phyloP scores from a whole-genome alignment of 2,329 filamentous ascomycete species.

The Aspergillus tubingensis region DNA sequence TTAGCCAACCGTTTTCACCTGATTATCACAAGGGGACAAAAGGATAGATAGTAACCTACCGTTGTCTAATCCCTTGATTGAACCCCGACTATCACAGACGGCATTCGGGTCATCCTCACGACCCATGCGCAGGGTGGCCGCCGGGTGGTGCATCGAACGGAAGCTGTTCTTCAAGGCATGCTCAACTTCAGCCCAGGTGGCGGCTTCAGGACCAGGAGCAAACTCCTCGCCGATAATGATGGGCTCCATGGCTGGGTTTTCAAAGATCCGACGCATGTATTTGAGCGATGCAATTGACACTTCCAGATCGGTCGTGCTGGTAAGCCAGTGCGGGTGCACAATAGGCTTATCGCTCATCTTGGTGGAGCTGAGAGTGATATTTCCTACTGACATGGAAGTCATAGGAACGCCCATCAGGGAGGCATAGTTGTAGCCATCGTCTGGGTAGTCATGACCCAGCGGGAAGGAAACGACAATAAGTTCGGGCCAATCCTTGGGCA shows the following conservation, averaged over 20 bases:
- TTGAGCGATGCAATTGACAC: not conserved
- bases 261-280: not conserved
- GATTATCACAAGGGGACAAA: too few relatives aligned
- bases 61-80: not conserved
- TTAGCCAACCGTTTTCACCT: not conserved
- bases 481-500: not conserved
- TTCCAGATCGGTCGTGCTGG: not conserved
- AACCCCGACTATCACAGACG: not conserved
- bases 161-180: not conserved
- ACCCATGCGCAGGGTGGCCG: not conserved
- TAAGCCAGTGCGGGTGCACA: not conserved
- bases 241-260: not conserved
- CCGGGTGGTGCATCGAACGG: not conserved
- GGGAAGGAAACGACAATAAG: not conserved
- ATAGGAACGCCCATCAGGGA: not conserved
- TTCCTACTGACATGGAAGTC: not conserved
- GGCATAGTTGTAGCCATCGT: not conserved
- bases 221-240: not conserved
- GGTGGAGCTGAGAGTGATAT: not conserved
- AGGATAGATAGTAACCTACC: not conserved
- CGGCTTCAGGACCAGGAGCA: not conserved
- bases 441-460: not conserved
- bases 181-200: not conserved
- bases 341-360: not conserved
- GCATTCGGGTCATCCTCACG: not conserved